Evolutionary conservation across 345 rosid species (phyloP).

Genomic region (Erucastrum elatum): DNA sequence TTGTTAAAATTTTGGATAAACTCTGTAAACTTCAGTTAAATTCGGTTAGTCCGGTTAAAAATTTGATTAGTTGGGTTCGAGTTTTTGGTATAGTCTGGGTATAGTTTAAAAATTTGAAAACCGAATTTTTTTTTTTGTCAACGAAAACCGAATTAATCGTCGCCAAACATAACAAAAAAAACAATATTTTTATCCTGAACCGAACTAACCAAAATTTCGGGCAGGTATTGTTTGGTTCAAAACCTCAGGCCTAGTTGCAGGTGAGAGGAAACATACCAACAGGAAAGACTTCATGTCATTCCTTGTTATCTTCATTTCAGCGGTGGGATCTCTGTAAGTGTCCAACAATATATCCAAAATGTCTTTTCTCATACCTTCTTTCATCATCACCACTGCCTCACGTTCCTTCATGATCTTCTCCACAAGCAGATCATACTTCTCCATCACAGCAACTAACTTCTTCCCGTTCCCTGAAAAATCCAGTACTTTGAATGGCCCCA

Average conservation of each 20-base stretch:
- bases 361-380: conserved; percentile 29
- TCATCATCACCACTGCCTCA: conserved; percentile 38
- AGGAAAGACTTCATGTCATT: conserved; percentile 65
- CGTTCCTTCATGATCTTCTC: conserved; percentile 61
- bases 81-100: neutral
- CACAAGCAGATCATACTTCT: conserved; percentile 49
- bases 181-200: neutral
- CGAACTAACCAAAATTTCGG: neutral
- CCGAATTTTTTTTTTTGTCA: no score
- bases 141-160: neutral
- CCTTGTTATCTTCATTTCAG: conserved; percentile 56
- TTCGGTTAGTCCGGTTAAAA: neutral
- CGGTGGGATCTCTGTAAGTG: conserved; percentile 42
- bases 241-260: conserved; percentile 25
- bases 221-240: neutral
- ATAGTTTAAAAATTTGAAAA: no score
- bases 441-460: conserved; percentile 46
- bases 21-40: neutral
- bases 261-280: conserved; percentile 52
- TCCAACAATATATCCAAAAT: conserved; percentile 41
- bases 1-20: neutral
- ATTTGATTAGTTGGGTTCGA: neutral
- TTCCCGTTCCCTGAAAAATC: conserved; percentile 63
- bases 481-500: conserved; percentile 61
- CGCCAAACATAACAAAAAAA: neutral